Evolutionary conservation across 495 filamentous ascomycete genomes (phyloP).

Genomic region (Rhypophila decipiens): DNA sequence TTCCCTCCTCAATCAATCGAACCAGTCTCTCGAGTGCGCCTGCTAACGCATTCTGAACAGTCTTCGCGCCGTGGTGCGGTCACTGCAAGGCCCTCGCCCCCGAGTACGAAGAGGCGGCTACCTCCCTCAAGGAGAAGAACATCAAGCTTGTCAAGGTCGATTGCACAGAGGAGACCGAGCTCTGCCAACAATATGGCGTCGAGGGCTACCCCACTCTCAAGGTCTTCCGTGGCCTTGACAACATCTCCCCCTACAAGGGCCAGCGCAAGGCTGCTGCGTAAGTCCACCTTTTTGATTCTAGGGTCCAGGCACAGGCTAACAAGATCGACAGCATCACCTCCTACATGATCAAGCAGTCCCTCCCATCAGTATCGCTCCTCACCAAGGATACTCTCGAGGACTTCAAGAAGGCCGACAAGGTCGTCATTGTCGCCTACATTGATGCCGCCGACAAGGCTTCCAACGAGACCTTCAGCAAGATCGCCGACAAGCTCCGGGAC

Average conservation of each 20-base stretch:
- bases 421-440: constrained; percentile 87
- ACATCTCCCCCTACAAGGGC: constrained; percentile 74
- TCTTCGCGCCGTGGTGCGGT: constrained; percentile 70
- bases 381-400: constrained; percentile 77
- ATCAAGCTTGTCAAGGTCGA: constrained; percentile 92
- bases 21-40: neutral
- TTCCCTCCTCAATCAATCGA: neutral
- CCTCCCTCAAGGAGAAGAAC: constrained; percentile 88
- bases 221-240: constrained; percentile 93
- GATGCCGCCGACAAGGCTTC: constrained; percentile 76
- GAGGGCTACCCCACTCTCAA: constrained; percentile 98
- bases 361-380: constrained; percentile 83
- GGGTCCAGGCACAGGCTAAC: too few relatives aligned
- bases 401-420: constrained; percentile 97
- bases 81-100: constrained; percentile 83
- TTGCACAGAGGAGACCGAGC: constrained; percentile 88
- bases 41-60: constrained; percentile 27
- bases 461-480: constrained; percentile 68
- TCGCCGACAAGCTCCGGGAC: constrained; percentile 82
- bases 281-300: constrained; percentile 24
- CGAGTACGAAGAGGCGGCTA: constrained; percentile 87
- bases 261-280: constrained; percentile 86
- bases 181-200: constrained; percentile 84
- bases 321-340: constrained; percentile 74
- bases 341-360: constrained; percentile 98